Base-by-base conservation (phyloP, 768 basidiomycete species). In the Suillus clintonianus region DNA sequence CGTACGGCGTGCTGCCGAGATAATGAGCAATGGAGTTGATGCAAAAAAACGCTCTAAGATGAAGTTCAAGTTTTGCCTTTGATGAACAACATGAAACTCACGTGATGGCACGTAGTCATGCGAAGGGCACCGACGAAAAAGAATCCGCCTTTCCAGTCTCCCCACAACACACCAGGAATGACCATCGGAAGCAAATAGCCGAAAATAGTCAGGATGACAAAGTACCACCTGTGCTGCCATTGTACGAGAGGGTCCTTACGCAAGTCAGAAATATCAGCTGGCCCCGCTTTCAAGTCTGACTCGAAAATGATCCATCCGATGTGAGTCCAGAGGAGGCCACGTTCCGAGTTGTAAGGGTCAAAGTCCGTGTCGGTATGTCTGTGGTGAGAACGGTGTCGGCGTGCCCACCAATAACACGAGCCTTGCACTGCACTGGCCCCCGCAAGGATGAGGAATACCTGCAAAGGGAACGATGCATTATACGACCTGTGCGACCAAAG, bases 11-110 rank as follows among this genome's bases (percentile, higher is more conserved):
- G 55, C 86, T 85, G 41, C 93, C 93, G 54, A 95, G 82, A 79
- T 89, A 93, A 74, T 95, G 93, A 0, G 92, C 92, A 36, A 95
- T 84, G 22, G 92, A 94, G 74, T 94, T 95, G 76, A 95, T 92
- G 72, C 89, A 92, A 76, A 95, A 95, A 95, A 1, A 90, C 92
- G 68, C 92, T 91, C 89, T 91, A 60, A 24, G 22, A 14, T 48
- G 66, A 11, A 30, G 27, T 56, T 64, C 32, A 64, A 19, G 39
- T 3, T 61, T 37, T 47, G 48, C 8, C 59, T 30, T 43, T 14
- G 30, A 47, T 39, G 36, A 42, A 60, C 45, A 24, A 66, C 27
- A 36, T 24, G 60, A 30, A 30, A 85, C 88, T 76, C 71, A 90
- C 90, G 79, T 95, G 92, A 77, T 95, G 92, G 43, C 90, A 90